Percentiles rank a stretch among this genome's conserved stretches.
phyloP scores from a whole-genome alignment of 108 stramenopile genomes.

The Mediolabrus comicus region DNA sequence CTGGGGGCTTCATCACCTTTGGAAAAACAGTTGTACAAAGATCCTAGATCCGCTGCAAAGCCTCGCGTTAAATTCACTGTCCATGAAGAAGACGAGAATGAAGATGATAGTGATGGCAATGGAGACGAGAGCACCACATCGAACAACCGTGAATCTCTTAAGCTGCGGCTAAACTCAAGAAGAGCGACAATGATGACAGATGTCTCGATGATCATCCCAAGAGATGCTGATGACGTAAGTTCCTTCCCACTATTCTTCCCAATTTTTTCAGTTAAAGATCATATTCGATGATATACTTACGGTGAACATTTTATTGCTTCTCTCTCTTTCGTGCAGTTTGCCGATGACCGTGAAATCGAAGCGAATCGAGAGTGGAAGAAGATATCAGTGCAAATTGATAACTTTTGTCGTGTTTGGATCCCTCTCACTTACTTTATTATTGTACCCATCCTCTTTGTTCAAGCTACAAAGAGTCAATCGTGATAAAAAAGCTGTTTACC shows the following conservation, averaged over 20 bases:
- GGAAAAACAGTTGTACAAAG: too few species aligned
- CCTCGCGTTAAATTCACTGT: neutral
- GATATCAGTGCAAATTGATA: too few species aligned
- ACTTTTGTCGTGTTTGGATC: neutral
- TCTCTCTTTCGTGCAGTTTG: too few species aligned
- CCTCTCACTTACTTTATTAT: neutral
- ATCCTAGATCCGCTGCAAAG: neutral
- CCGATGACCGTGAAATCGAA: too few species aligned
- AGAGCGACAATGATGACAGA: neutral
- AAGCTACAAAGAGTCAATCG: neutral
- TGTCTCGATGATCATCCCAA: neutral
- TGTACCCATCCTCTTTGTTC: neutral
- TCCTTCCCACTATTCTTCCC: too few species aligned
- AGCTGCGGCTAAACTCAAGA: neutral
- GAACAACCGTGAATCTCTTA: neutral
- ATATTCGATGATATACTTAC: too few species aligned
- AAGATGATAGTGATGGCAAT: too few species aligned
- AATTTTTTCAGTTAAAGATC: too few species aligned
- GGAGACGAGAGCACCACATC: too few species aligned
- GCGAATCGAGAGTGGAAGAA: too few species aligned
- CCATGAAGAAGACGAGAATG: neutral
- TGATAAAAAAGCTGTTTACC: neutral
- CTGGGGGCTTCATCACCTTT: neutral
- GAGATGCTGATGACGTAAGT: neutral
- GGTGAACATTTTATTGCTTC: too few species aligned